Evolutionary conservation across 768 basidiomycete genomes (phyloP).

Genomic region (Paxillus ammoniavirescens): DNA sequence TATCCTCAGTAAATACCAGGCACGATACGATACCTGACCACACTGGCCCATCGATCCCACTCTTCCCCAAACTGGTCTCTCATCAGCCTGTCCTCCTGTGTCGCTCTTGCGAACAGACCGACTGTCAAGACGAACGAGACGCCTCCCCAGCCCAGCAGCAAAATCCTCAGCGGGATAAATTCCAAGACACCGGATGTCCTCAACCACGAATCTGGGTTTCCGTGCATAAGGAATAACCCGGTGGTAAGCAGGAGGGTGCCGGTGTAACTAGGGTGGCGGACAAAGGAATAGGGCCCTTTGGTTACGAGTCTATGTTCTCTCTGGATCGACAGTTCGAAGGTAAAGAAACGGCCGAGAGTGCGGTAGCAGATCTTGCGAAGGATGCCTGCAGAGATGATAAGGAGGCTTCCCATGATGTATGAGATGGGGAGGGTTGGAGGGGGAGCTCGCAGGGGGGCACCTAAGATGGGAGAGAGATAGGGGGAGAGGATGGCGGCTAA

Average conservation of each 20-base stretch:
- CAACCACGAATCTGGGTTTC: slow-evolving; percentile 5
- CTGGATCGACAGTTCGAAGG: slow-evolving; percentile 42
- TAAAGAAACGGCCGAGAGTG: slow-evolving; percentile 41
- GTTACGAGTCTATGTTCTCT: slow-evolving; percentile 41
- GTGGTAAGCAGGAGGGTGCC: slow-evolving; percentile 19
- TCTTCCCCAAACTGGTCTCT: slow-evolving; percentile 28
- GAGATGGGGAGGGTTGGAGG: slow-evolving; percentile 1
- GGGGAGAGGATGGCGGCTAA: slow-evolving; percentile 29
- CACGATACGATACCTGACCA: slow-evolving; percentile 30
- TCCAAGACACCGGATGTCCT: neutral
- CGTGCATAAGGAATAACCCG: slow-evolving; percentile 2
- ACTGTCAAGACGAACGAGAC: neutral
- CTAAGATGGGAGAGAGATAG: neutral
- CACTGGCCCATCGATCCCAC: slow-evolving; percentile 31
- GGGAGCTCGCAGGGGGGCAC: neutral
- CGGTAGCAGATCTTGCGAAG: slow-evolving; percentile 30
- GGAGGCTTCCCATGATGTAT: slow-evolving; percentile 13
- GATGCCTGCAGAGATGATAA: slow-evolving; percentile 17
- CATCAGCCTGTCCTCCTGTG: slow-evolving; percentile 30
- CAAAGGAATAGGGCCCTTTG: slow-evolving; percentile 43
- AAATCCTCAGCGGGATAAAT: neutral
- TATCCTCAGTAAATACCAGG: slow-evolving; percentile 28
- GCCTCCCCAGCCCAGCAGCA: neutral
- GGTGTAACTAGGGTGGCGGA: slow-evolving; percentile 45
- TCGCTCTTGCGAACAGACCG: neutral